phyloP scores from a whole-genome alignment of 2,329 filamentous ascomycete genomes.

The Rosellinia necatrix region DNA sequence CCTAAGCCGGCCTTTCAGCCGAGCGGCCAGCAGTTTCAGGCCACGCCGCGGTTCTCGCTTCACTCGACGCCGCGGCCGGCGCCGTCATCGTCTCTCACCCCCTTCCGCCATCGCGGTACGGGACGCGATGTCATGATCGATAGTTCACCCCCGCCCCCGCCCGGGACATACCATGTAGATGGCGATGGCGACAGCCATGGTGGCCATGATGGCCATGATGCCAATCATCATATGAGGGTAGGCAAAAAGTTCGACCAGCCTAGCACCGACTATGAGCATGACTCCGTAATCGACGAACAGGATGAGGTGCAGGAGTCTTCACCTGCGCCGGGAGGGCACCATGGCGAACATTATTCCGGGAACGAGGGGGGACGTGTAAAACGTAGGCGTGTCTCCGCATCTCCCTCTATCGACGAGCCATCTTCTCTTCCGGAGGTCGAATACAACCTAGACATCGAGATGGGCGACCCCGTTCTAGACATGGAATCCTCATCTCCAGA shows the following conservation, averaged over 20 bases:
- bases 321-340: conserved; percentile 16
- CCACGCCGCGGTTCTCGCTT: conserved; percentile 41
- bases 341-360: background rate
- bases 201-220: background rate
- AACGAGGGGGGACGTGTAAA: conserved; percentile 36
- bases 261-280: conserved; percentile 1
- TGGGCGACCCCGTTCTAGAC: conserved; percentile 24
- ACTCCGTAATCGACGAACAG: conserved; percentile 12
- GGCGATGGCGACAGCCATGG: conserved; percentile 4
- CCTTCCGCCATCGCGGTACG: conserved; percentile 22
- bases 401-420: conserved; percentile 27
- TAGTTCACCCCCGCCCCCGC: conserved; percentile 36
- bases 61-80: conserved; percentile 37
- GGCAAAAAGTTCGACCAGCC: background rate
- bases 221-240: background rate
- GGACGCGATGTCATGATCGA: conserved; percentile 33
- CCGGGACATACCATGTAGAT: background rate
- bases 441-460: conserved; percentile 25
- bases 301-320: conserved; percentile 33
- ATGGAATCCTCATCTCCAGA: conserved; percentile 23
- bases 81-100: conserved; percentile 29
- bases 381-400: conserved; percentile 45
- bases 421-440: conserved; percentile 4
- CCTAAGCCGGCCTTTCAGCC: conserved; percentile 33
- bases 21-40: conserved; percentile 40